phyloP scores from a whole-genome alignment of 768 basidiomycete species.

The Antrodiella citrinella region DNA sequence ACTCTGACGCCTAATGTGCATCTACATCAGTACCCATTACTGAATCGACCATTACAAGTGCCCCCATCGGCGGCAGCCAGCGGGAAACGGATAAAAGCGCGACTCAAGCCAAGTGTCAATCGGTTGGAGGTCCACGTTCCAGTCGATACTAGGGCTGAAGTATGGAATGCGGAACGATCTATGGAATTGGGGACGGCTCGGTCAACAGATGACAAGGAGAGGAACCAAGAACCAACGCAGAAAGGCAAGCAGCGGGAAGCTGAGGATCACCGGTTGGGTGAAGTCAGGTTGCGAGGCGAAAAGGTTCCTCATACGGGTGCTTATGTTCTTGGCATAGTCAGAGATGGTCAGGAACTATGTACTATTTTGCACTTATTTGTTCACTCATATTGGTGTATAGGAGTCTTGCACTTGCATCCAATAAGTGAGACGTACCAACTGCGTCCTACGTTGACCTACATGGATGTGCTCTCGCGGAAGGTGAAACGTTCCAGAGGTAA shows the following conservation, averaged over 20 bases:
- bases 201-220: slow-evolving; percentile 70
- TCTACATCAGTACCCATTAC: slow-evolving; percentile 75
- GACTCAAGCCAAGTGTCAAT: slow-evolving; percentile 55
- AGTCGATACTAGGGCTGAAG: slow-evolving; percentile 70
- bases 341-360: slow-evolving; percentile 45
- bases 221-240: slow-evolving; percentile 48
- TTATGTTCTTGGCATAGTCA: slow-evolving; percentile 72
- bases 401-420: slow-evolving; percentile 69
- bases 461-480: slow-evolving; percentile 66
- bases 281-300: slow-evolving; percentile 70
- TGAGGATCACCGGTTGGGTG: slow-evolving; percentile 53
- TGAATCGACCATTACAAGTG: slow-evolving; percentile 62
- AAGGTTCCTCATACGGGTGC: slow-evolving; percentile 53
- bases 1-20: slow-evolving; percentile 56
- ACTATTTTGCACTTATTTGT: background rate
- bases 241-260: slow-evolving; percentile 38
- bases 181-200: slow-evolving; percentile 58
- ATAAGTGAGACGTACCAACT: slow-evolving; percentile 75
- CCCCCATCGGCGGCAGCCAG: slow-evolving; percentile 67
- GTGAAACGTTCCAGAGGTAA: slow-evolving; percentile 35
- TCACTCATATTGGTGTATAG: slow-evolving; percentile 35
- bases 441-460: slow-evolving; percentile 73
- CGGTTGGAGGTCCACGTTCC: slow-evolving; percentile 76
- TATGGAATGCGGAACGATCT: slow-evolving; percentile 71
- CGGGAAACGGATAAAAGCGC: slow-evolving; percentile 71